These are phyloP conservation scores for Penstemon davidsonii DNA, from an alignment of 257 asterid genomes.

Conservation along the genomic window DNA sequence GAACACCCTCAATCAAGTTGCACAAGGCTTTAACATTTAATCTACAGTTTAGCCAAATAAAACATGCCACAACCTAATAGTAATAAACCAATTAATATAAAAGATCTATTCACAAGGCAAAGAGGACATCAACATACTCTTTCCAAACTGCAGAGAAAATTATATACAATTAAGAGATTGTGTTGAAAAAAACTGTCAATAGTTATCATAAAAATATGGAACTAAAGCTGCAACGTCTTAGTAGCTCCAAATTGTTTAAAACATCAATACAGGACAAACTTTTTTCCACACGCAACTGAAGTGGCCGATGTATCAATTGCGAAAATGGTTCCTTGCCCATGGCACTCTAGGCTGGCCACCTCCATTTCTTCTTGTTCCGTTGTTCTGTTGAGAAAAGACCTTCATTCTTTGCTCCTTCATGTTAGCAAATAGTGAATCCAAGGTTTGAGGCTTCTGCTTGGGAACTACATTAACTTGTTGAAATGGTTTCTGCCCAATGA, in stretches of 20 bases:
- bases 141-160: neutral
- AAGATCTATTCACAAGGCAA: neutral
- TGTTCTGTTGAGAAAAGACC: conserved; percentile 44
- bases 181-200: neutral
- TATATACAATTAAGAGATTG: conserved; percentile 15
- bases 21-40: neutral
- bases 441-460: conserved; percentile 69
- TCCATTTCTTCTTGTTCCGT: conserved; percentile 49
- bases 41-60: too few relatives aligned
- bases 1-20: neutral
- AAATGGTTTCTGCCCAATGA: conserved; percentile 46
- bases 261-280: conserved; percentile 1
- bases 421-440: conserved; percentile 84
- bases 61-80: neutral
- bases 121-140: neutral
- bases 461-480: conserved; percentile 36
- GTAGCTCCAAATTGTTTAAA: conserved; percentile 11
- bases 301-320: conserved; percentile 35
- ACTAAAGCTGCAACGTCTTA: conserved; percentile 13
- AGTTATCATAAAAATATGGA: conserved; percentile 5
- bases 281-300: neutral
- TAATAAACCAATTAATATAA: neutral
- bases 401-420: conserved; percentile 85
- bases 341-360: conserved; percentile 54
- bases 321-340: conserved; percentile 67